Evolutionary conservation across 2,329 filamentous ascomycete genomes (phyloP).

Genomic region (Trichoderma asperellum): DNA sequence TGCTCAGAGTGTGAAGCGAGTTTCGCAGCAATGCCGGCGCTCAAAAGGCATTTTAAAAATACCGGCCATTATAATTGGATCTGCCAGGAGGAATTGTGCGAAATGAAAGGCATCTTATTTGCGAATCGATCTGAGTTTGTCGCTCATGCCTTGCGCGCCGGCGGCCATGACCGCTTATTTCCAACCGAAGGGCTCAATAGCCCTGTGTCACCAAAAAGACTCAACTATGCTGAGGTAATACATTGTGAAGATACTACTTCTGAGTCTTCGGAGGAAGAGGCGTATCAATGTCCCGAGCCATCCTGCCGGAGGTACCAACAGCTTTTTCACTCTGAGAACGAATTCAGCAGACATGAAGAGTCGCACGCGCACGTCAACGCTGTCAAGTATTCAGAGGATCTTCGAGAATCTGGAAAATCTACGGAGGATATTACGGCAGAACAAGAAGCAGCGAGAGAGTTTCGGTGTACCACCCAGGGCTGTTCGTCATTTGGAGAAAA

Average conservation of each 20-base stretch:
- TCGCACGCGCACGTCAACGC: constrained; percentile 29
- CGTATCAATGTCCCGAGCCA: not conserved
- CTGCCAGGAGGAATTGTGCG: not conserved
- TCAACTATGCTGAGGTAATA: not conserved
- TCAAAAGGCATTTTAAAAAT: constrained; percentile 30
- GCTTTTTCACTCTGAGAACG: constrained; percentile 7
- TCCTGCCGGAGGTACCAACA: constrained; percentile 31
- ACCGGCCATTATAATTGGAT: constrained; percentile 29
- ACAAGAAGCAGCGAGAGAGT: constrained; percentile 31
- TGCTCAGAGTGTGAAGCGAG: constrained; percentile 33
- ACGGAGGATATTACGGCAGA: constrained; percentile 26
- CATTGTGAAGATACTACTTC: not conserved
- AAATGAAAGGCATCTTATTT: not conserved
- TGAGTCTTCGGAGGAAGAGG: constrained; percentile 15
- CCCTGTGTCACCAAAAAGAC: not conserved
- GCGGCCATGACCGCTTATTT: not conserved
- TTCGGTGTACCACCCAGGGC: constrained; percentile 29
- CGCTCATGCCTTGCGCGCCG: not conserved
- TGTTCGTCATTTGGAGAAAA: constrained; percentile 29
- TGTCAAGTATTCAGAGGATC: constrained; percentile 12
- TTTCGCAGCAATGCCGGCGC: constrained; percentile 34
- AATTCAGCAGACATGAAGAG: constrained; percentile 31
- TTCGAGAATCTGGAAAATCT: not conserved
- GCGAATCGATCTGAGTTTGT: not conserved
- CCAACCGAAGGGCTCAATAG: not conserved